Evolutionary conservation across 352 stramenopile species (phyloP), one percentile per base, ranked within the genome.

Genomic region (Pythium insidiosum): DNA sequence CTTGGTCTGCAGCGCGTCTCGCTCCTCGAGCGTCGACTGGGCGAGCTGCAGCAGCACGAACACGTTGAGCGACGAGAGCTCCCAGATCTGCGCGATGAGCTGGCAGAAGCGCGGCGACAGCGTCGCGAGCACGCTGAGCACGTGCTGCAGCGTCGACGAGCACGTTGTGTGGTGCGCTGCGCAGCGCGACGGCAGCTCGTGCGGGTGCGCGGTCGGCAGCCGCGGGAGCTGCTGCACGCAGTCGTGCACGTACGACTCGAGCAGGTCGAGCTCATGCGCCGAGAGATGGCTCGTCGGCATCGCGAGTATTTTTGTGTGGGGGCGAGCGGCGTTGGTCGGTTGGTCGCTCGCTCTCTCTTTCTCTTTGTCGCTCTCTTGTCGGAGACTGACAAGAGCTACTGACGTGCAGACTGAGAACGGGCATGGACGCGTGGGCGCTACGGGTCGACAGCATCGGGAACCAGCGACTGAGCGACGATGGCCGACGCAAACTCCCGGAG

Each of bases 51-150:
- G 47, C 38, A 83, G 47, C 16, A 75, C 73, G 47, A 82, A 86
- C 35, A 80, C 57, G 25, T 82, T 82, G 58, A 82, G 58, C 11
- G 70, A 76, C 15, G 61, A 63, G 29, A 86, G 61, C 21, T 86
- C 73, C 70, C 70, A 86, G 20, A 84, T 55, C 39, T 84, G 73
- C 9, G 63, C 61, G 1, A 74, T 35, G 10, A 85, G 57, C 2
- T 66, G 61, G 15, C 65, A 66, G 36, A 82, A 31, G 9, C 68
- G 59, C 9, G 70, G 73, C 1, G 73, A 79, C 38, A 74, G 56
- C 36, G 67, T 56, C 9, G 58, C 59, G n/a, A 80, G 46, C 29
- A 70, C 53, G 9, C 44, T 34, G 18, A 82, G 56, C 18, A 66
- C 54, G 20, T 82, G 43, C 36, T 68, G 73, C 31, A 86, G 55